These are phyloP conservation scores for Platanus orientalis DNA, from an alignment of 164 flowering plant species.

Conservation along the genomic window DNA sequence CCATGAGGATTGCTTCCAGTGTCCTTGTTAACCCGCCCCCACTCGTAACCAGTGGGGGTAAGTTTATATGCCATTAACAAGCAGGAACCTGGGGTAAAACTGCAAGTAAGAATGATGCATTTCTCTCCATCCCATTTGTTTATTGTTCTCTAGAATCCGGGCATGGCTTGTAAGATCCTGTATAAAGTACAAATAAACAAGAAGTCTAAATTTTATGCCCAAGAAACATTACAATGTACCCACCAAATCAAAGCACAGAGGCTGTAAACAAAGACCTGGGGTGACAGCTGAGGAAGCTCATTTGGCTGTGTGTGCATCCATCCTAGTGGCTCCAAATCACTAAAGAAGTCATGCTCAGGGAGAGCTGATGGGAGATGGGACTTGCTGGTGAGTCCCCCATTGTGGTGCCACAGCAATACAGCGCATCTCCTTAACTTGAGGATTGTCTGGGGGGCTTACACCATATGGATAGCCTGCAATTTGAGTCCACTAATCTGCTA, in stretches of 20 bases:
- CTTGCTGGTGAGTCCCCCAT: conserved; percentile 99
- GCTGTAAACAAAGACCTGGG: conserved; percentile 58
- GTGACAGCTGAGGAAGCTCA: conserved; percentile 98
- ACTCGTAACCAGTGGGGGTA: conserved; percentile 93
- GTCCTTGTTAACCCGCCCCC: conserved; percentile 96
- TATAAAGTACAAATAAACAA: conserved; percentile 8
- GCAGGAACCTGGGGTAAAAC: conserved; percentile 99
- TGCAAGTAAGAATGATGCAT: conserved; percentile 91
- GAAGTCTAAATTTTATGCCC: background rate
- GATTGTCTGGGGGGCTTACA: conserved; percentile 96
- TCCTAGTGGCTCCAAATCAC: conserved; percentile 95
- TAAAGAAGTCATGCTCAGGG: conserved; percentile 94
- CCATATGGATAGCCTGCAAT: conserved; percentile 96
- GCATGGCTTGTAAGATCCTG: conserved; percentile 95
- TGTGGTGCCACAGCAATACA: conserved; percentile 97
- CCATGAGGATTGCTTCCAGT: conserved; percentile 97
- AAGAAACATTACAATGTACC: no score
- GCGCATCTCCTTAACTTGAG: conserved; percentile 96
- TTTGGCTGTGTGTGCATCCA: conserved; percentile 99
- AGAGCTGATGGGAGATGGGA: conserved; percentile 83
- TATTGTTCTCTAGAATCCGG: conserved; percentile 76
- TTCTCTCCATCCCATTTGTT: conserved; percentile 99
- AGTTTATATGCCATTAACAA: conserved; percentile 94
- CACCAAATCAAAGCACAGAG: background rate
- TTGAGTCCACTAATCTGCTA: conserved; percentile 95